Evolutionary conservation across 768 basidiomycete species (phyloP), one percentile per base, ranked within the genome.

Genomic region (Hortiboletus campestris): DNA sequence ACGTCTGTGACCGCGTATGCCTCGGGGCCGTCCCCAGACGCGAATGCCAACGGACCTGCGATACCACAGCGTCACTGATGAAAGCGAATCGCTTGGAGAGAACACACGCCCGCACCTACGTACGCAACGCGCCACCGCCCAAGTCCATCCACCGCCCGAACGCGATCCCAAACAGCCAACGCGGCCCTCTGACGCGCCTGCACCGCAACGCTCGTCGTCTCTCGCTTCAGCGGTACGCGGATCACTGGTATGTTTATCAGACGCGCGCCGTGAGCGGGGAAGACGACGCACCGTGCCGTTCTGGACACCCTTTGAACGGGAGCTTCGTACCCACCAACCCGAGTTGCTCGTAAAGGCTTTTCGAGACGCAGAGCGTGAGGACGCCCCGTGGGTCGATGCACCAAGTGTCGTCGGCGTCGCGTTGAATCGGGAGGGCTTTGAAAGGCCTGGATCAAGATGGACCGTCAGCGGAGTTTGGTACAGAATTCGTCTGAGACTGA

Each of bases 311-410:
- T 61, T 80, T 81, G 68, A 83, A 85, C 0, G 83, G 79, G 42
- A 86, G 55, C 28, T 73, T 76, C 54, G 71, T 69, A 6, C 89
- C 88, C 0, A 81, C 74, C 16, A 89, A 61, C 2, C 88, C 86
- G 9, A 89, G 75, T 8, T 70, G 69, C 59, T 87, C 79, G 64
- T 89, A 89, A 1, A 82, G 81, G 17, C 74, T 72, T 66, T 83
- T 84, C 41, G 75, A 75, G 6, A 84, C 75, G 25, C 74, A 80
- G 19, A 89, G 66, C 0, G 84, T 84, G 55, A 90, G 68, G 42
- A 83, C 60, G 4, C 84, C 84, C 17, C 84, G 79, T 3, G 78
- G 74, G 62, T 89, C 87, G 52, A 89, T 74, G 62, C 85, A 87
- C 89, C 89, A 91, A 2, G 76, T 77, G 56, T 88, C 86, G 31